Evolutionary conservation across 768 basidiomycete genomes (phyloP), one percentile per base, ranked within the genome.

Genomic region (Trametes sanguinea): DNA sequence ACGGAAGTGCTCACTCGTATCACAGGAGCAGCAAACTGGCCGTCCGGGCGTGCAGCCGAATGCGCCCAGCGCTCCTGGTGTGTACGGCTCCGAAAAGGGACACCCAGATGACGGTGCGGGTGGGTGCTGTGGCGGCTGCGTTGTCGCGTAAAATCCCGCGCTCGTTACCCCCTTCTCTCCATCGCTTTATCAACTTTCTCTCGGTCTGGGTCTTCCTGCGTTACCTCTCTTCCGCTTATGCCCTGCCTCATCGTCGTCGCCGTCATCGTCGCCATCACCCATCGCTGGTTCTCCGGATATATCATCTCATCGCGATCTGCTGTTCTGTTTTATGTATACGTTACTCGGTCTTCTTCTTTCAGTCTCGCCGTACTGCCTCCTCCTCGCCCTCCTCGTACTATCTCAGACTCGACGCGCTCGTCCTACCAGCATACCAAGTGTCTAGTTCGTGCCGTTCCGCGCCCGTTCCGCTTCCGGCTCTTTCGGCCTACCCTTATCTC

Each of bases 11-110:
- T 29, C 29, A 39, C 43, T 46, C 65, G 40, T 16, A 33, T 59
- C 35, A 27, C 60, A 90, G 89, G 89, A 90, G 68, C 89, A 89
- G 76, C 86, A 90, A 77, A 88, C 85, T 16, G 90, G 89, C 22
- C 86, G 90, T 59, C 88, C 89, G 3, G 72, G 69, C 27, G 78
- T 80, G 29, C 80, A 85, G 62, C 70, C 82, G 37, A 85, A 79
- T 44, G 70, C 70, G 22, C 73, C 71, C 22, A 76, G 75, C 54
- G 73, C 76, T 14, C 72, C 84, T 30, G 86, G 85, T 5, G 75
- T 73, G 8, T 89, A 86, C 65, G 79, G 67, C 62, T 59, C 74
- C 16, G 67, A 78, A 64, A 77, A 77, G 63, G 81, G 81, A 51
- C 74, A 80, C 48, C 73, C 77, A 54, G 82, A 86, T 39, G 85